Base-by-base conservation (phyloP, 495 filamentous ascomycete genomes). In the Penicillium canescens region DNA sequence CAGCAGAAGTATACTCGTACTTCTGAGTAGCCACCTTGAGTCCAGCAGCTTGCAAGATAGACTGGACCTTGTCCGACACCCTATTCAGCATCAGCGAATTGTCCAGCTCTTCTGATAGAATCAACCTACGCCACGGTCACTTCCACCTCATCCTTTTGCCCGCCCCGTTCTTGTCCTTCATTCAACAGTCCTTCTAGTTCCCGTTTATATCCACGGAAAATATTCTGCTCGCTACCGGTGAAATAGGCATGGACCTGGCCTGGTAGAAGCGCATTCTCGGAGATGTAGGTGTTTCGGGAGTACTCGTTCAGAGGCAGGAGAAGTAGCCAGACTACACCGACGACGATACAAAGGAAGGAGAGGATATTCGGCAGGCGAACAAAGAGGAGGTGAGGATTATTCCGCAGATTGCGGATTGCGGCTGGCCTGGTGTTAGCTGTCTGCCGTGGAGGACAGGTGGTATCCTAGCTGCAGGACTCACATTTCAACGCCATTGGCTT, bases 201-300 rank as follows among this genome's bases (percentile, higher is more conserved):
- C 65, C 88, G 85, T 61, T 89, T 86, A 66, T 96, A 98, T 6
- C 92, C 95, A 8, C 92, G 82, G 71, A 98, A 96, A 54, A 98
- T 81, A 65, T 96, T 88, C 73, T 96, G 92, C 63, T 98, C 94
- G 67, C 90, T 95, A 20, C 94, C 93, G 3, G 89, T 86, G 62
- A 98, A 98, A 67, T 98, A 98, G 0, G 95, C 96, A 71, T 98
- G 92, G 11, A 98, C 94, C 65, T 98, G 94, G 13, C 93, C 94
- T 1, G 94, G 94, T 14, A 98, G 78, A 8, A 98, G 85, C 14
- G 94, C 94, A 70, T 98, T 98, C 68, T 98, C 94, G 46, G 92
- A 97, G 59, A 98, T 94, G 72, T 98, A 98, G 10, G 94, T 98
- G 41, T 82, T 76, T 55, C 95, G 86, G 46, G 91, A 96, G 77